Base-by-base conservation (phyloP, 257 asterid genomes). In the Paulownia fortunei region DNA sequence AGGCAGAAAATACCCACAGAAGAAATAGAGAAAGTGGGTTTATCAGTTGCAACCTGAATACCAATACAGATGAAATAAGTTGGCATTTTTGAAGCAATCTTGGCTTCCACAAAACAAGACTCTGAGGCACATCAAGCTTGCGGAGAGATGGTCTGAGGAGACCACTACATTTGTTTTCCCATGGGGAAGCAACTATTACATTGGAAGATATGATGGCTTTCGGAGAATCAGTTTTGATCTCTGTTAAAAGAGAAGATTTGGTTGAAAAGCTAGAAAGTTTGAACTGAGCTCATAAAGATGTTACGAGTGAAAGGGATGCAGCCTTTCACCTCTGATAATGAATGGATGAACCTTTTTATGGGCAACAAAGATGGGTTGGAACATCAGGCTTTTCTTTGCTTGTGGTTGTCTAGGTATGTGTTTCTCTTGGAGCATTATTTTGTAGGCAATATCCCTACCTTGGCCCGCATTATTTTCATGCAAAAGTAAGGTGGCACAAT, bases 351-450 rank as follows among this genome's bases (percentile, higher is more conserved):
- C 0, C 44, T 4, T 41, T 88, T 82, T 69, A 84, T 82, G 86
- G 55, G 23, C 0, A 69, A 74, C 6, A 77, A 62, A 0, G 61
- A 27, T 4, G 8, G 7, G 3, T 15, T 55, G 5, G 90, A 86
- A 46, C 92, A 86, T 72, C 86, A 82, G 62, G 89, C 90, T 2
- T 88, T 88, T 73, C 81, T 88, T 0, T 71, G 83, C 7, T 56
- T 82, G 9, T 86, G 90, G 89, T 36, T 86, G 23, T 86, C 87
- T 8, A 73, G 81, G 58, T 88, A 16, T 63, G 89, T 88, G 8
- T 82, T 86, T 34, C 89, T 86, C 0, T 30, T 30, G 36, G 4
- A 30, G 36, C 36, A 30, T 47, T 13, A 10, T 47, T 6, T 15
- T 26, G 27, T 27, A 34, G 67, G 67, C 13, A 60, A 60, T 27